Percentiles rank a stretch among this genome's conserved stretches.
Evolutionary conservation across 192 early-diverging fungal species (phyloP).

Genomic region (Backusella parvicylindrica): DNA sequence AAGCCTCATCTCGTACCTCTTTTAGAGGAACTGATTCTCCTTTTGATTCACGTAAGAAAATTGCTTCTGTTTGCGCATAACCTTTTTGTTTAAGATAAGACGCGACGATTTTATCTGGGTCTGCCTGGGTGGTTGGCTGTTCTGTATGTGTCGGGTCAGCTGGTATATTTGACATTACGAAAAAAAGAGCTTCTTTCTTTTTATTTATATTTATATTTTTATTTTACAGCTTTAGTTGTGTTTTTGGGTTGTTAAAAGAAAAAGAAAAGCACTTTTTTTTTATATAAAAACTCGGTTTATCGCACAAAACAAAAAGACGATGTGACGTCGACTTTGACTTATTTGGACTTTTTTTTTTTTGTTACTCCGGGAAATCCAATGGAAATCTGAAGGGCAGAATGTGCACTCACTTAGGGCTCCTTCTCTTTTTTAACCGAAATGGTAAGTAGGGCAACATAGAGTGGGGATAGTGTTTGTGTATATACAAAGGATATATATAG

Average conservation of each 20-base stretch:
- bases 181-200: background rate
- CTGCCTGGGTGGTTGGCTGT: slow-evolving; percentile 13
- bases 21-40: slow-evolving; percentile 29
- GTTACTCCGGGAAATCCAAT: background rate
- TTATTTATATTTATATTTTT: background rate
- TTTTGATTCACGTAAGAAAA: slow-evolving; percentile 58
- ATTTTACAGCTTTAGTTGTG: background rate
- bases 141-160: background rate
- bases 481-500: no score
- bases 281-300: background rate
- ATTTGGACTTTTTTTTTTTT: background rate
- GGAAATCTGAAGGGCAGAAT: background rate
- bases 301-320: background rate
- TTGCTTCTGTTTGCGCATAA: slow-evolving; percentile 62
- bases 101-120: slow-evolving; percentile 59
- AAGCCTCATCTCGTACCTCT: background rate
- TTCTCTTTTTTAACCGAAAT: slow-evolving; percentile 18
- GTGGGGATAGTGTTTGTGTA: no score
- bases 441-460: slow-evolving; percentile 5
- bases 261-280: background rate
- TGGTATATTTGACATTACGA: background rate
- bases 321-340: background rate
- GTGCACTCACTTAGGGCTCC: background rate
- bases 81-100: slow-evolving; percentile 69
- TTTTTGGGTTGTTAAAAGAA: background rate